Evolutionary conservation across 1,284 basidiomycete species (phyloP).

Genomic region (Xanthoconium separans): DNA sequence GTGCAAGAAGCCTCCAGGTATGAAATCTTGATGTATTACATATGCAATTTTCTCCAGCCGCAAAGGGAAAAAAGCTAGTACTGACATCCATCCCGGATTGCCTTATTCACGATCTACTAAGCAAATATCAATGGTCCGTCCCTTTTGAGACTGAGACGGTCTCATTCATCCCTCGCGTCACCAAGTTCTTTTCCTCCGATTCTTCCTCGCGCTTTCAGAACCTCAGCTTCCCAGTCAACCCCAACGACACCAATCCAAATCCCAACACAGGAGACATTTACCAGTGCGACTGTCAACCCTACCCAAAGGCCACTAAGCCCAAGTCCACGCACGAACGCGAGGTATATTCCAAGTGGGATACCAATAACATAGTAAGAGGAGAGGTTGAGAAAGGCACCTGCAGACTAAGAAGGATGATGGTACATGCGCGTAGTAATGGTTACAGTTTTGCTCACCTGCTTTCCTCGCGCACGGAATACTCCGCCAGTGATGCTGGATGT

Average conservation of each 20-base stretch:
- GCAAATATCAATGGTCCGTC: no score
- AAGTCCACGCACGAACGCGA: constrained; percentile 53
- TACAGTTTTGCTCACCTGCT: constrained; percentile 44
- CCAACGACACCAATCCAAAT: constrained; percentile 45
- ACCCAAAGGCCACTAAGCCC: constrained; percentile 64
- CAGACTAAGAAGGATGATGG: constrained; percentile 32
- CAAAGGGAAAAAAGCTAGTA: no score
- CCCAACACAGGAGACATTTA: constrained; percentile 54
- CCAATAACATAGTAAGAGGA: constrained; percentile 67
- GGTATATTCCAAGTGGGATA: constrained; percentile 64
- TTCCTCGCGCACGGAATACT: constrained; percentile 77
- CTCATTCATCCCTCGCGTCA: neutral
- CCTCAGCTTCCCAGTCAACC: constrained; percentile 68
- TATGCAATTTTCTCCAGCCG: no score
- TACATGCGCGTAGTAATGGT: neutral
- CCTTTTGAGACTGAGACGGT: neutral
- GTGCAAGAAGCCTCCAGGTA: no score
- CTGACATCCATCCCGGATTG: no score
- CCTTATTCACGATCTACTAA: no score
- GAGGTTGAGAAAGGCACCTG: constrained; percentile 64
- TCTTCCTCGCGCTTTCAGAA: constrained; percentile 46
- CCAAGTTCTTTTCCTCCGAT: constrained; percentile 19
- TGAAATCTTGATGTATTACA: no score
- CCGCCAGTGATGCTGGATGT: constrained; percentile 68
- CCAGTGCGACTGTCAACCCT: constrained; percentile 60